Conservation (phyloP, 75 land plant genomes). For the Cryptomeria japonica region DNA sequence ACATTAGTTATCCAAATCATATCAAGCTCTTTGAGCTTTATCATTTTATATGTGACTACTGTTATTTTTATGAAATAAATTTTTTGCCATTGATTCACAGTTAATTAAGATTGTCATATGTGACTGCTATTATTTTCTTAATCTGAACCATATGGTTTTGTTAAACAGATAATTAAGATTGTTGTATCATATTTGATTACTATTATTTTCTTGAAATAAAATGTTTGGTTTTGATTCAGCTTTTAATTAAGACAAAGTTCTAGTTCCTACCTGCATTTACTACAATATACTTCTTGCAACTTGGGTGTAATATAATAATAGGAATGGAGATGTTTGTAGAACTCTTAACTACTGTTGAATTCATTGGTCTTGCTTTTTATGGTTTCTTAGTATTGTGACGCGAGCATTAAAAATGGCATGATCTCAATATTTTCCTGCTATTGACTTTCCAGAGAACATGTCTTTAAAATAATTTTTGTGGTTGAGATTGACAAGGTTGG, state of each 20-base stretch:
- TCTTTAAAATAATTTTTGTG: slow-evolving; percentile 95
- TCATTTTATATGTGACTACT: neutral
- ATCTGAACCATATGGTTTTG: neutral
- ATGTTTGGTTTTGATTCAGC: neutral
- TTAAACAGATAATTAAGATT: neutral
- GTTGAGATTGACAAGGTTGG: slow-evolving; percentile 99
- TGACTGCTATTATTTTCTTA: neutral
- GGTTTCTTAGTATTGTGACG: neutral
- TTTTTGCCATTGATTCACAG: neutral
- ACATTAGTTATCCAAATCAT: neutral
- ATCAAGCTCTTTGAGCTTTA: neutral
- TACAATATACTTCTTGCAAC: neutral
- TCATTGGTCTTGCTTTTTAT: neutral
- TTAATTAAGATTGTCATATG: neutral
- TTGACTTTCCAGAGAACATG: slow-evolving; percentile 75
- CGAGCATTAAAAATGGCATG: neutral
- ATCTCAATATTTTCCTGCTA: neutral
- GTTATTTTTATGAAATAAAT: neutral
- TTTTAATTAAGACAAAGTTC: neutral
- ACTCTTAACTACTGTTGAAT: neutral
- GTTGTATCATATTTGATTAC: neutral
- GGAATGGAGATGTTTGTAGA: neutral
- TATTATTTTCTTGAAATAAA: neutral
- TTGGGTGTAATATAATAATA: neutral
- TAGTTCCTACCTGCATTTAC: neutral